Conservation (phyloP, 1,284 basidiomycete species). For the Sanghuangporus baumii region DNA sequence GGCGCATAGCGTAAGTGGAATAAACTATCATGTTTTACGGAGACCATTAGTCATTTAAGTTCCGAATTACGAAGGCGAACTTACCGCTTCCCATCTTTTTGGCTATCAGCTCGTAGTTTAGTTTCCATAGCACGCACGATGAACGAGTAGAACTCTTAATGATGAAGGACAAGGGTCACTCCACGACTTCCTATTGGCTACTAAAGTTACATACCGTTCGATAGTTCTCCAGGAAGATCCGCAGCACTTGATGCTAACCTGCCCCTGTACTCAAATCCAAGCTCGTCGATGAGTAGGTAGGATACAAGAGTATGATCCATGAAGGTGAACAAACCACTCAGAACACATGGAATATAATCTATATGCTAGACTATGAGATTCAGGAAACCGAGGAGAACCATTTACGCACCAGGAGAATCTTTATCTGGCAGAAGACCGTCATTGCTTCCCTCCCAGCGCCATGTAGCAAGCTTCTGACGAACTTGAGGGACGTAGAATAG, state of each 20-base stretch:
- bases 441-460: conserved; percentile 31
- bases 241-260: conserved; percentile 29
- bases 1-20: conserved; percentile 17
- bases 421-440: neutral
- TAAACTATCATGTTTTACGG: neutral
- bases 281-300: conserved; percentile 37
- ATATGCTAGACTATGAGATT: neutral
- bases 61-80: neutral
- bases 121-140: conserved; percentile 10
- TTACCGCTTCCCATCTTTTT: conserved; percentile 5
- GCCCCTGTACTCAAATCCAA: conserved; percentile 26
- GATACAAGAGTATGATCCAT: conserved; percentile 46
- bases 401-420: conserved; percentile 7
- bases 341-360: conserved; percentile 43
- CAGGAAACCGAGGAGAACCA: neutral
- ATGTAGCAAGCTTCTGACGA: conserved; percentile 42
- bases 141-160: conserved; percentile 29
- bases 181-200: neutral
- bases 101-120: neutral
- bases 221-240: conserved; percentile 35
- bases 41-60: neutral
- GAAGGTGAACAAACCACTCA: conserved; percentile 58
- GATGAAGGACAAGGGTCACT: neutral
- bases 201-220: conserved; percentile 28
- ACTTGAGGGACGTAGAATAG: conserved; percentile 66